Percentiles rank a stretch among this genome's conserved stretches.
phyloP scores from a whole-genome alignment of 805 yeast genomes.

The Metschnikowia anglica region DNA sequence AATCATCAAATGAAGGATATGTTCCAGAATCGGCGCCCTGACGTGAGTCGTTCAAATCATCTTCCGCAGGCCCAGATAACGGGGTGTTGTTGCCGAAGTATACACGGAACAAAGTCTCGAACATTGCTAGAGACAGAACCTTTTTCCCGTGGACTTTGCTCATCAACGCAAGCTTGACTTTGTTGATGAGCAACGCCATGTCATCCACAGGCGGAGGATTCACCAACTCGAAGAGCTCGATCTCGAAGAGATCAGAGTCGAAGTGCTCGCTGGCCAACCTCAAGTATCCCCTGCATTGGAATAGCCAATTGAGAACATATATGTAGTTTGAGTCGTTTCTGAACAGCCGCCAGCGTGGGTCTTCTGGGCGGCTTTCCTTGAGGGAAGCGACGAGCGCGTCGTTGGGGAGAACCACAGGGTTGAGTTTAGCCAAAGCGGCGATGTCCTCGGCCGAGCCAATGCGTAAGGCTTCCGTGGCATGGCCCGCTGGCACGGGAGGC shows the following conservation, averaged over 20 bases:
- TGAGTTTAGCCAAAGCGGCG: conserved; percentile 16
- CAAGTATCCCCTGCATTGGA: conserved; percentile 50
- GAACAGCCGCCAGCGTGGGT: conserved; percentile 20
- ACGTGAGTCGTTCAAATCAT: conserved; percentile 21
- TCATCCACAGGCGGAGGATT: conserved; percentile 37
- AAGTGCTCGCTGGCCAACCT: conserved; percentile 51
- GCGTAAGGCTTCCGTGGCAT: conserved; percentile 15
- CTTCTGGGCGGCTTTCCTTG: conserved; percentile 16
- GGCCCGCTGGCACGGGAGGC: conserved; percentile 18
- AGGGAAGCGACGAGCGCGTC: conserved; percentile 18
- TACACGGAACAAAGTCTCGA: conserved; percentile 34
- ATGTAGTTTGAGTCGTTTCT: conserved; percentile 23
- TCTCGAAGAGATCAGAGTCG: conserved; percentile 60
- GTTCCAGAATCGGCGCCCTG: conserved; percentile 14
- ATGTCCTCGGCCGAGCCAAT: conserved; percentile 19
- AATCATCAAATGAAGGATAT: conserved; percentile 36
- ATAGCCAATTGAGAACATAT: conserved; percentile 54
- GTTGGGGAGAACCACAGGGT: conserved; percentile 19
- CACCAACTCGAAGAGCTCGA: conserved; percentile 49
- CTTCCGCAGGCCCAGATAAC: conserved; percentile 26
- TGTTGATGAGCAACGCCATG: conserved; percentile 38
- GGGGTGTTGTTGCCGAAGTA: conserved; percentile 38
- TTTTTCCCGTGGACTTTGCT: conserved; percentile 41
- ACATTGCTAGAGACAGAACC: conserved; percentile 28
- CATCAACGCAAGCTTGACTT: conserved; percentile 44